Percentiles rank a stretch among this genome's conserved stretches.
These are phyloP conservation scores for Aspergillus japonicus DNA, from an alignment of 2,329 filamentous ascomycete genomes.

Conservation along the genomic window DNA sequence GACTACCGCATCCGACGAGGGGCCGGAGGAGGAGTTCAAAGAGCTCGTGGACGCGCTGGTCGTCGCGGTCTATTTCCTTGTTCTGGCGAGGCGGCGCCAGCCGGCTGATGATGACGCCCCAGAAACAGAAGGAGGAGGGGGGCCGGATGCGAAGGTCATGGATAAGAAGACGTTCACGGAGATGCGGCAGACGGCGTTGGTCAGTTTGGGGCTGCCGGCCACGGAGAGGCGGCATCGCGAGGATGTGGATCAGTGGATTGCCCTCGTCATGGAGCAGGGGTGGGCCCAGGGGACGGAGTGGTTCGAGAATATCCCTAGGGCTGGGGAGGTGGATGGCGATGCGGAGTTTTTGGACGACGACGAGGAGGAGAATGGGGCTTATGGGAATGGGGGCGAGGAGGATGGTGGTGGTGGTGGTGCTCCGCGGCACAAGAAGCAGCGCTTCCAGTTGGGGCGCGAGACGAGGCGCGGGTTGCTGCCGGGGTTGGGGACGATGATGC, in stretches of 20 bases:
- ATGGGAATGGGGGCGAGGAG: conserved; percentile 33
- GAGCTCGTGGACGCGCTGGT: conserved; percentile 40
- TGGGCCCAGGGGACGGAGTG: conserved; percentile 63
- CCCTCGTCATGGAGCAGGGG: conserved; percentile 50
- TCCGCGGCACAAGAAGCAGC: conserved; percentile 27
- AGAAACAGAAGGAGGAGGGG: background rate
- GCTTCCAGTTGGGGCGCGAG: conserved; percentile 13
- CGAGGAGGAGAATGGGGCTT: conserved; percentile 20
- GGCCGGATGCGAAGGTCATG: conserved; percentile 31
- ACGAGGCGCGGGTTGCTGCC: conserved; percentile 42
- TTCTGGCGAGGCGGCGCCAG: conserved; percentile 51
- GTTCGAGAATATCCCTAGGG: conserved; percentile 59
- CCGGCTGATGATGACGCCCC: conserved; percentile 10
- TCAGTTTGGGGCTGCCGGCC: conserved; percentile 38
- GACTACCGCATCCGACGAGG: conserved; percentile 37
- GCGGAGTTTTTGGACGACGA: conserved; percentile 35
- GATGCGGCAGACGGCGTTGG: conserved; percentile 40
- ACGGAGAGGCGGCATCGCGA: conserved; percentile 42
- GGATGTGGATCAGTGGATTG: conserved; percentile 63
- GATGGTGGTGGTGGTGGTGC: conserved; percentile 30
- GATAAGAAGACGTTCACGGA: conserved; percentile 44
- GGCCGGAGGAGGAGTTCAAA: conserved; percentile 48
- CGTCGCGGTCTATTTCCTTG: conserved; percentile 47
- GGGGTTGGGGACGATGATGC: conserved; percentile 53
- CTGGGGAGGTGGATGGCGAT: conserved; percentile 36